Base-by-base conservation (phyloP, 345 rosid genomes). In the Eutrema heterophyllum region DNA sequence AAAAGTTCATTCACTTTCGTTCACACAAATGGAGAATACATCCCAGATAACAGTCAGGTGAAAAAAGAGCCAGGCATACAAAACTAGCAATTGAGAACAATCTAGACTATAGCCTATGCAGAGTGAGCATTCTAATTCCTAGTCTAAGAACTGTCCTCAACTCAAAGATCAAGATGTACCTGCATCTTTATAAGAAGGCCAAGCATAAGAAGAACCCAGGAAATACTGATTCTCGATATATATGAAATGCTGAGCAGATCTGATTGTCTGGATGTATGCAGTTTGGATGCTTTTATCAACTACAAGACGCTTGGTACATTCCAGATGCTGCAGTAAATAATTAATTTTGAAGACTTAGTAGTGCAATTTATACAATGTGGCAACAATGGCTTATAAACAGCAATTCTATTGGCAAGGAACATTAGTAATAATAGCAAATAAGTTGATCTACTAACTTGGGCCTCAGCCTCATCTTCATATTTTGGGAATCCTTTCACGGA, bases 141-240 rank as follows among this genome's bases (percentile, higher is more conserved):
- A 70, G 67, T 70, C 39, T 56, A 33, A 46, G 67, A 55, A 15
- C n/a, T 63, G 59, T 46, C 14, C 30, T 54, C 46, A 30, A 30
- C 33, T 30, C 33, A 56, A 48, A 49, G 45, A 71, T 50, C 49
- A 65, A 71, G 21, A 66, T 4, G 50, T 63, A 95, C 99, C 99
- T 87, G 98, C 98, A 80, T 81, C 60, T 72, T 84, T 80, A 68
- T 95, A 90, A 1, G 86, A 80, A 52, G 91, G 98, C 99, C 99
- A 95, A 1, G 85, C 99, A 86, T 90, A 95, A 3, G 99, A 95
- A 57, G 99, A 95, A 76, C 99, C 99, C 33, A 95, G 80, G 76
- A 95, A 95, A 81, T 90, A 95, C 86, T 95, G 99, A 79, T 95
- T 95, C 84, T 95, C 99, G 32, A 95, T 92, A 64, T 95, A 95